These are phyloP conservation scores for Metarhizium guizhouense DNA, from an alignment of 2,329 filamentous ascomycete species.

Conservation along the genomic window DNA sequence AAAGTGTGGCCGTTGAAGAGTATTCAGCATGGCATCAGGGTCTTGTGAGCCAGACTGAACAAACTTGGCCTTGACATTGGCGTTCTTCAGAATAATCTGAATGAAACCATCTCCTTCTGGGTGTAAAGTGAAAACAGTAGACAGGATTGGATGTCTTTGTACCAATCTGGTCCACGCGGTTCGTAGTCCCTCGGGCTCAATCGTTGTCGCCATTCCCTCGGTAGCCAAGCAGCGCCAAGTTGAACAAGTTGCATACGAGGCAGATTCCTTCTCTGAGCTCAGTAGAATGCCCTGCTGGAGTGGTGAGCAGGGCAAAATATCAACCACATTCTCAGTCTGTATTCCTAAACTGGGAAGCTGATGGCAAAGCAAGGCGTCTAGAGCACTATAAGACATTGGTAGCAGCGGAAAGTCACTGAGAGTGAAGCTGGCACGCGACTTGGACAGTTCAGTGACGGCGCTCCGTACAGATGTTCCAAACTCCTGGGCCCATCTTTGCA, in stretches of 20 bases:
- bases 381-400: background rate
- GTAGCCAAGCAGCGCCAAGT: background rate
- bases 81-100: constrained; percentile 6
- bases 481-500: constrained; percentile 3
- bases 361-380: background rate
- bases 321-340: background rate
- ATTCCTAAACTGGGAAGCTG: background rate
- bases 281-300: constrained; percentile 2
- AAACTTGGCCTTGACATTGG: background rate
- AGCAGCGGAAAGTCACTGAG: constrained; percentile 1
- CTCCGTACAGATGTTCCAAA: background rate
- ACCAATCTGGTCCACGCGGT: background rate
- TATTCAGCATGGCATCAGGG: background rate
- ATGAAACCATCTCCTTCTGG: constrained; percentile 7
- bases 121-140: constrained; percentile 7
- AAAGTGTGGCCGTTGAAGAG: constrained; percentile 1
- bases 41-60: background rate
- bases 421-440: background rate
- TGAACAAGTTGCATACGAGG: background rate
- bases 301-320: constrained; percentile 2
- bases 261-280: background rate
- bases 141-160: constrained; percentile 3
- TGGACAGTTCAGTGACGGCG: background rate
- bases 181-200: background rate
- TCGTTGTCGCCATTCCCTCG: background rate